Base-by-base conservation (phyloP, 495 filamentous ascomycete species). In the Apodospora peruviana region DNA sequence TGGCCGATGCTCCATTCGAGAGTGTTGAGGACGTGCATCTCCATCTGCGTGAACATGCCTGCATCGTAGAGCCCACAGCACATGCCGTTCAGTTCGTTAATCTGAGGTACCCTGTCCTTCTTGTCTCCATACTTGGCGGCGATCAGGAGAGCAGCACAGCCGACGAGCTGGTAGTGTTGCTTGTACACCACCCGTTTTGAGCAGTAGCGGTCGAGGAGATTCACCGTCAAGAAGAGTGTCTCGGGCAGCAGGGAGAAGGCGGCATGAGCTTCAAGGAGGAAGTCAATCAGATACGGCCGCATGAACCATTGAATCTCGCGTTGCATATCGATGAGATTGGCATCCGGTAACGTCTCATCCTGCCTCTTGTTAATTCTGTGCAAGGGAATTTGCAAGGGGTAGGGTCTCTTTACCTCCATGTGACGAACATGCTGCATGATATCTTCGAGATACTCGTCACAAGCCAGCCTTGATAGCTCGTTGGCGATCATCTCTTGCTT, bases 21-120 rank as follows among this genome's bases (percentile, higher is more conserved):
- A n/a, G 93, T 97, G 69, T 95, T 90, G 56, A 99, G 77, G 9
- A 99, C 93, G 67, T 99, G 93, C 91, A 95, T 96, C 67, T 99
- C 93, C 94, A 99, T 97, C 69, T 99, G 93, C 14, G 88, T 91
- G 71, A 99, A 99, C 93, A 99, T 97, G 63, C 96, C 93, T 12
- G 96, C 91, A 64, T 99, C 93, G 66, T 99, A 99, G 20, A 96
- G 80, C 16, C 85, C 88, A 75, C 94, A 97, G 74, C 93, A 99
- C 94, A 99, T 97, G 43, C 90, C 90, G 76, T 94, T 95, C 49
- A 99, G 74, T 58, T 99, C 93, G 60, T 87, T 82, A 66, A 99
- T 91, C 32, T 90, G 90, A 14, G 93, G 93, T 5, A 99, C 94
- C 19, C 88, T 79, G 58, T 99, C 93, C 76, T 99, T 99, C 72